Base-by-base conservation (phyloP, 2,329 filamentous ascomycete species). In the Venturia carpophila region DNA sequence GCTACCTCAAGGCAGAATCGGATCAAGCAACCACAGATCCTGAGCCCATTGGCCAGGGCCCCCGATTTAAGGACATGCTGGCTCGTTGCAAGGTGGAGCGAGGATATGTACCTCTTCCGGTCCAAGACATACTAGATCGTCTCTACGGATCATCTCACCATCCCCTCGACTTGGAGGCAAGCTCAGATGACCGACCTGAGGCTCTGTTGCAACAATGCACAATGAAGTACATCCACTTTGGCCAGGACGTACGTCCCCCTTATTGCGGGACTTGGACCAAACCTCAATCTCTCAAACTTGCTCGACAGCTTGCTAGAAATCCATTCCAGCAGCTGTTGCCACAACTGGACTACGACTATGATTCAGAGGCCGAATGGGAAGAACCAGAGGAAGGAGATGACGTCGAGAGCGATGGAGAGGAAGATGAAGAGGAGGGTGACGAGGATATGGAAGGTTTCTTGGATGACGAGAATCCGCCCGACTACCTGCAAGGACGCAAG, bases 391-490 rank as follows among this genome's bases (percentile, higher is more conserved):
- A 92, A 66, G 84, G 84, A 43, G 87, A 89, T 70, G 86, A 90
- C 66, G 75, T 88, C 2, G 78, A 83, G 61, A 84, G 83, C 3
- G 86, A 88, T 66, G 84, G 84, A 39, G 86, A 88, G 65, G 86
- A 88, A 6, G 82, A 85, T 62, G 11, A 88, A 88, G 34, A 88
- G 52, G 55, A 86, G 13, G 88, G 86, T n/a, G 89, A 90, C 19
- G 89, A 90, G 68, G 92, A 95, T 67, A 89, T 96, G 87, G 90
- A 91, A 4, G 92, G 87, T 21, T 97, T 97, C 71, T 80, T 97
- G 1, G 92, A 96, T 69, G 91, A 95, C 70, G 90, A 90, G 6
- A 90, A 95, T 34, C 73, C 74, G 64, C 68, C 67, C 64, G 90
- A 94, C 27, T 56, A 56, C 37, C 30, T 75, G 71, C 83, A 78